A percentile compares a stretch with the other conserved stretches of the same genome.
Evolutionary conservation across 305 asterid genomes (phyloP).

Genomic region (Euphrasia arctica): DNA sequence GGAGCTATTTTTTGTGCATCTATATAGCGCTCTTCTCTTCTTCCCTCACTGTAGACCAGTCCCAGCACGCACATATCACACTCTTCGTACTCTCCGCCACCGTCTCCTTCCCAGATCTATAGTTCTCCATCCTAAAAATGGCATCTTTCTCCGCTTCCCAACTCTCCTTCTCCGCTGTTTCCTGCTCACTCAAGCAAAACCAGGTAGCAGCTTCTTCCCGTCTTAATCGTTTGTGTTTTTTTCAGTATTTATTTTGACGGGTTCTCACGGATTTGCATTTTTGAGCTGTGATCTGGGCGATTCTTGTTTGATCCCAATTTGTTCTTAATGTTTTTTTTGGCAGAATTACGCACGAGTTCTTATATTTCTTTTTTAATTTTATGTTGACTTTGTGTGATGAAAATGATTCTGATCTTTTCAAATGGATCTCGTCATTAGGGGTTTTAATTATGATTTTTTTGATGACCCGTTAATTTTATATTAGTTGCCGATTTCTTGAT

Average conservation of each 20-base stretch:
- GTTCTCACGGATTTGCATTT: slow-evolving; percentile 7
- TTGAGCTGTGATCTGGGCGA: slow-evolving; percentile 22
- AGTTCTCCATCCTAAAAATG: slow-evolving; percentile 39
- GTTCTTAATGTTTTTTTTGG: background rate
- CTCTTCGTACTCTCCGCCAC: slow-evolving; percentile 82
- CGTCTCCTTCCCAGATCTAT: slow-evolving; percentile 38
- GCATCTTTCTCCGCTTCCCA: slow-evolving; percentile 64
- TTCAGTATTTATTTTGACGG: slow-evolving; percentile 4
- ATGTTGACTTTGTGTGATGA: background rate
- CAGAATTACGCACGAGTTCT: background rate
- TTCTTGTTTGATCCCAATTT: background rate
- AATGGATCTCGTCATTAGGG: background rate
- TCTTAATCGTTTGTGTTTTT: background rate
- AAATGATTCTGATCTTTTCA: background rate
- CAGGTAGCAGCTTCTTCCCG: slow-evolving; percentile 44
- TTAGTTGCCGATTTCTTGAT: slow-evolving; percentile 1
- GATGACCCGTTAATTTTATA: background rate
- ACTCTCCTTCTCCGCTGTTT: slow-evolving; percentile 40
- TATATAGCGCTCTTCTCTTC: slow-evolving; percentile 11
- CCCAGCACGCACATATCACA: slow-evolving; percentile 28
- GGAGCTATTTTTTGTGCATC: background rate
- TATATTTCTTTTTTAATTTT: too few relatives aligned
- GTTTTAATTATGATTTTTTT: slow-evolving; percentile 1
- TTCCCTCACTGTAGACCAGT: background rate
- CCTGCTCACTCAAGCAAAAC: slow-evolving; percentile 56